Evolutionary conservation across 2,329 filamentous ascomycete genomes (phyloP), one percentile per base, ranked within the genome.

Genomic region (Colletotrichum limetticola): DNA sequence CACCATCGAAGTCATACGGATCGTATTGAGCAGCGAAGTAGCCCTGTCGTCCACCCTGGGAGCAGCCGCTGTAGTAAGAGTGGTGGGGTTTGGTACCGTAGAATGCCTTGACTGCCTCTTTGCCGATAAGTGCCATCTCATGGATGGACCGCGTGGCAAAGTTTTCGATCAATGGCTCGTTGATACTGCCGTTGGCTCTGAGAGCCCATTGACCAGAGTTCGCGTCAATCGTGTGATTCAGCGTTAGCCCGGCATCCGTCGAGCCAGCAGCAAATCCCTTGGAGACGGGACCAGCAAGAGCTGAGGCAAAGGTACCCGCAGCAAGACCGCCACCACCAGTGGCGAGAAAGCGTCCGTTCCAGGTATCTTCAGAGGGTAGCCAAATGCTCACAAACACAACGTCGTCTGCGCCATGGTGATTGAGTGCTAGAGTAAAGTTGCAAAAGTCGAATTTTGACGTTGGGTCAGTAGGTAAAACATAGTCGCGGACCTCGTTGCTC

Each of bases 61-160:
- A 91, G 77, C 90, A 92, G 12, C 90, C 90, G 2, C 87, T 77
- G 74, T 87, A 91, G 78, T 91, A 91, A 0, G 84, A 87, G 66
- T 85, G 86, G 0, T 79, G 77, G 1, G 82, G 78, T 0, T 35
- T 5, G 3, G 68, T 72, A 24, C 82, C 80, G 75, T 90, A 90
- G 78, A 86, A 90, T 8, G 79, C 77, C 35, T 84, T 75, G 3
- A 84, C 83, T 22, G 90, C 75, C 3, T 82, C 74, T 76, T 91
- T 90, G 24, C 85, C 85, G 4, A 87, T 76, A 4, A 86, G 80
- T 0, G 86, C 83, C 49, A 85, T 86, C 49, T 86, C 86, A 75
- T 90, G 87, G 26, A 81, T 67, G 4, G 81, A 80, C 1, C 80
- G 76, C 65, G 78, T 76, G 24, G 78, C 76, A 65, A 84, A 85